A percentile compares a stretch with the other conserved stretches of the same genome.
These are phyloP conservation scores for Saccharomycopsis fodiens DNA, from an alignment of 805 yeast species.

Conservation along the genomic window DNA sequence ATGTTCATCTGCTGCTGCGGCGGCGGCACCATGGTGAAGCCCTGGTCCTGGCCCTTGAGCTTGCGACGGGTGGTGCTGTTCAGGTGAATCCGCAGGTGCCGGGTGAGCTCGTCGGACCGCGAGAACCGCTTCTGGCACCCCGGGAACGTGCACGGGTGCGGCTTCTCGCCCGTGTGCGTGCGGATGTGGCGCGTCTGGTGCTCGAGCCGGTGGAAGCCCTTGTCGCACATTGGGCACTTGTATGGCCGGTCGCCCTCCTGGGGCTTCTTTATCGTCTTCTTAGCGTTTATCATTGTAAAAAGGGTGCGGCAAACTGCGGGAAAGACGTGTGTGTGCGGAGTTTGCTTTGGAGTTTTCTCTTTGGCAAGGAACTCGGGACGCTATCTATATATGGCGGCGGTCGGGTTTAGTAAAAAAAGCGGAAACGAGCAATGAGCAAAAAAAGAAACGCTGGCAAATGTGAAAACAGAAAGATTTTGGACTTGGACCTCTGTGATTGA, in stretches of 20 bases:
- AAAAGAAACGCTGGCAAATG: no score
- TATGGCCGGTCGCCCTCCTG: conserved; percentile 45
- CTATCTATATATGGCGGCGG: no score
- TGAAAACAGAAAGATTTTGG: no score
- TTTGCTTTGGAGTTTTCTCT: no score
- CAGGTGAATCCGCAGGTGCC: conserved; percentile 67
- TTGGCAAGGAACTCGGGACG: no score
- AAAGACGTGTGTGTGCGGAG: no score
- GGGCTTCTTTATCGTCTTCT: background rate
- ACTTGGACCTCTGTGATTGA: no score
- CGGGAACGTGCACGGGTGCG: conserved; percentile 67
- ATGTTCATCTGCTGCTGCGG: conserved; percentile 4
- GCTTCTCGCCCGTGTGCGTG: conserved; percentile 78
- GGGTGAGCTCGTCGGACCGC: conserved; percentile 65
- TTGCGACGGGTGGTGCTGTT: conserved; percentile 40
- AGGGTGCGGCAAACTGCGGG: no score
- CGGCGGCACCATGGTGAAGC: background rate
- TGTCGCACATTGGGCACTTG: conserved; percentile 65
- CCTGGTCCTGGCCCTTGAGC: background rate
- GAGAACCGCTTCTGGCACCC: conserved; percentile 64
- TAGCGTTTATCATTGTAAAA: background rate
- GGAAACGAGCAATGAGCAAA: no score
- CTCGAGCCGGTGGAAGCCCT: conserved; percentile 69
- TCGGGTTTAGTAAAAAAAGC: no score
- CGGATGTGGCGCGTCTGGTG: conserved; percentile 75